A percentile compares a stretch with the other conserved stretches of the same genome.
These are phyloP conservation scores for Annona cherimola DNA, from an alignment of 164 flowering plant species.

Conservation along the genomic window DNA sequence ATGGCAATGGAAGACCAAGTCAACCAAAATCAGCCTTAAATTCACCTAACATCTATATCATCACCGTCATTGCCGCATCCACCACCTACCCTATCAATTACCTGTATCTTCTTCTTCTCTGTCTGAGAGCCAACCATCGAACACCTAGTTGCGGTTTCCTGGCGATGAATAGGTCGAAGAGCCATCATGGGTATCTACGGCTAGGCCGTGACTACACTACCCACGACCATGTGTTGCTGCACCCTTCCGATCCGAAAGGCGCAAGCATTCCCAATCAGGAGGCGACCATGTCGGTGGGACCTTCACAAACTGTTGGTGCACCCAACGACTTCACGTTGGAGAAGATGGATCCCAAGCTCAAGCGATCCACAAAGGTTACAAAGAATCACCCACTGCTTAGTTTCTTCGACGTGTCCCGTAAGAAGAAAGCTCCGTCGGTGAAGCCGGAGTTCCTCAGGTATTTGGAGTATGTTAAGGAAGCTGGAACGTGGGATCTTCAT, in stretches of 20 bases:
- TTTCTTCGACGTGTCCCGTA: conserved; percentile 16
- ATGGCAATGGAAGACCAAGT: neutral
- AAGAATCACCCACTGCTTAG: conserved; percentile 41
- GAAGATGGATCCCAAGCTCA: neutral
- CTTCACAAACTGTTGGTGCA: neutral
- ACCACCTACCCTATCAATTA: neutral
- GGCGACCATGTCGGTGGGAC: neutral
- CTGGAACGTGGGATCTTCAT: conserved; percentile 36
- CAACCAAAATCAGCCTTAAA: conserved; percentile 2
- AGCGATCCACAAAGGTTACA: conserved; percentile 10
- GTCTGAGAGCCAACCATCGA: neutral
- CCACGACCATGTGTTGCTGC: neutral
- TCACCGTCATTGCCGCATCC: neutral
- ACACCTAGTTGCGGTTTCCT: neutral
- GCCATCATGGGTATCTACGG: conserved; percentile 1
- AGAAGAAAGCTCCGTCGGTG: conserved; percentile 30
- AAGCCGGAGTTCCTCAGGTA: conserved; percentile 50
- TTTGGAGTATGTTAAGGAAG: conserved; percentile 47
- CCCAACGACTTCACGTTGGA: neutral
- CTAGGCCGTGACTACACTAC: neutral
- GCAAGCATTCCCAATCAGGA: neutral
- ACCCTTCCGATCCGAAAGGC: neutral
- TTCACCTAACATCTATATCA: neutral
- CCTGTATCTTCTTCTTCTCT: neutral
- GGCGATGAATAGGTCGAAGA: conserved; percentile 1